Percentiles rank a stretch among this genome's conserved stretches.
phyloP scores from a whole-genome alignment of 2,329 filamentous ascomycete genomes.

The Sporothrix globosa region DNA sequence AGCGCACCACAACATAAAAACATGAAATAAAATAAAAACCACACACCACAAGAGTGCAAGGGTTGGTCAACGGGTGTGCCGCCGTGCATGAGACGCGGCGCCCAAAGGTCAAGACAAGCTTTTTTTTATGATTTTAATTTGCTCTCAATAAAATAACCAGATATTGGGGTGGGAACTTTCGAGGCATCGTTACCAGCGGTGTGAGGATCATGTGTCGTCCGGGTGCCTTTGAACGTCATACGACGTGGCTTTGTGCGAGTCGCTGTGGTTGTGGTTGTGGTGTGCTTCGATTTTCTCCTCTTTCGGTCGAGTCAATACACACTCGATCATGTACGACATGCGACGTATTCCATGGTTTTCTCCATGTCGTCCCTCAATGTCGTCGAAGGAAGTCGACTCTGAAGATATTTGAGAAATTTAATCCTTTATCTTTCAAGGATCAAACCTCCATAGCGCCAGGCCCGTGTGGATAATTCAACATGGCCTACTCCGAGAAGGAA shows the following conservation, averaged over 20 bases:
- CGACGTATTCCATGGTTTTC: not conserved
- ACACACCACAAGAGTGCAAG: conserved; percentile 7
- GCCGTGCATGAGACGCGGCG: conserved; percentile 21
- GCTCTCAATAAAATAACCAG: not conserved
- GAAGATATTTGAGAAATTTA: too few relatives aligned
- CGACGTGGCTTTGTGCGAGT: too few relatives aligned
- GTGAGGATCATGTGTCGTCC: too few relatives aligned
- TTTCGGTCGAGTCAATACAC: not conserved
- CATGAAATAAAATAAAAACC: not conserved
- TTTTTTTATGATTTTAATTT: conserved; percentile 16
- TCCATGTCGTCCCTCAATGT: not conserved
- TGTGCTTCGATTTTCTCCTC: not conserved
- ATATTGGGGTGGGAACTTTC: not conserved
- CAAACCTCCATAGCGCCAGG: not conserved
- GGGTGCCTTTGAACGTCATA: too few relatives aligned
- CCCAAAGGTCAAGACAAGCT: conserved; percentile 20
- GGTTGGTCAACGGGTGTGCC: not conserved
- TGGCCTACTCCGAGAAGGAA: not conserved
- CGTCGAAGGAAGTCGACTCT: not conserved
- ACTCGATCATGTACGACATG: not conserved
- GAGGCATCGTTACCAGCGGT: not conserved
- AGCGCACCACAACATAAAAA: not conserved
- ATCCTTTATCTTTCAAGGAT: too few relatives aligned
- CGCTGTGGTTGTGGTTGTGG: not conserved
- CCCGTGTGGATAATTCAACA: not conserved